Base-by-base conservation (phyloP, 805 yeast species). In the Ogataea minuta region DNA sequence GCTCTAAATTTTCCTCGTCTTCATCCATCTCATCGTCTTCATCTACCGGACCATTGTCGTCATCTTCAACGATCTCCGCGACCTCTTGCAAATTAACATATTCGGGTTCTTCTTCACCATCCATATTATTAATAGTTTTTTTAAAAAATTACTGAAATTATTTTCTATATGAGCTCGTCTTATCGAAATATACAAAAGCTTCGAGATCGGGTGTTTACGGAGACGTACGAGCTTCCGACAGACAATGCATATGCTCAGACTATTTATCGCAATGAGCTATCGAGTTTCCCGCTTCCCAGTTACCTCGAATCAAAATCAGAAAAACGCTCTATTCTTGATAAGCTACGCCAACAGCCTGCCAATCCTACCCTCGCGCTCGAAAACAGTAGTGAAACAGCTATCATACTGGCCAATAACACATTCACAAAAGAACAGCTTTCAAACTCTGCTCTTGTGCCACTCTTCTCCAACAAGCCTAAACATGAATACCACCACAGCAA, bases 1-100 rank as follows among this genome's bases (percentile, higher is more conserved):
- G 76, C 62, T 85, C 95, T 28, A 86, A 64, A 27, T 71, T 67
- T 35, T 79, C 76, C 32, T 68, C 71, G 36, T 73, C 77, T 26
- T 48, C 62, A 11, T 49, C 67, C 38, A 54, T 61, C 21, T 63
- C 69, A 16, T 62, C 70, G 24, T 62, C 68, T 17, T 63, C 70
- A 16, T 59, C 68, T 31, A 47, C 67, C 9, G 53, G 60, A 5
- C 52, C 62, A 11, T 45, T 54, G 36, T 53, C 52, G 15, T 51
- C 53, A 12, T 62, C 64, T 35, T 56, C 63, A 11, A 60, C 54
- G 20, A 62, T 56, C 43, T 62, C 65, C 4, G 47, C 63, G 17
- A 59, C 64, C 39, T 62, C 66, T 39, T 57, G 58, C 4, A 46
- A 40, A 13, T 50, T 42, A 24, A 62, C 39, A 34, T 41, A 56